Conservation (phyloP, 2,329 filamentous ascomycete species). For the Lanzia echinophila region DNA sequence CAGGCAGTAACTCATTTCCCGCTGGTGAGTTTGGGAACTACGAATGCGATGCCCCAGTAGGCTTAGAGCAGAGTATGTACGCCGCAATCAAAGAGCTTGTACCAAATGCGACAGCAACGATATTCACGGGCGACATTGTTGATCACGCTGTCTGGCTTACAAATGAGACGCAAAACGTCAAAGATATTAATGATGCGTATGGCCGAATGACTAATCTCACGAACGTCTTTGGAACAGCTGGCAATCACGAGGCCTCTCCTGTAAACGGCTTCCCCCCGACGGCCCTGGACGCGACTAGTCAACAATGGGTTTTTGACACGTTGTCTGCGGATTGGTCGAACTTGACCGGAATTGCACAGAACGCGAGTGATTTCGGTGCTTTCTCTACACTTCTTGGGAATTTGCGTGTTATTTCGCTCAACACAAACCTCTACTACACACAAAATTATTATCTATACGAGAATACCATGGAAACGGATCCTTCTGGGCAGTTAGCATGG, state of each 20-base stretch:
- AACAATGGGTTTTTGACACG: constrained; percentile 35
- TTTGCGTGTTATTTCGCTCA: constrained; percentile 37
- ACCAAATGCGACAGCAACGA: constrained; percentile 27
- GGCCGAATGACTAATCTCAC: constrained; percentile 28
- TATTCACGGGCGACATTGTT: constrained; percentile 38
- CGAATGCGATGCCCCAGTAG: constrained; percentile 34
- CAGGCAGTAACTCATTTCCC: constrained; percentile 33
- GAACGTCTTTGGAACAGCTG: constrained; percentile 32
- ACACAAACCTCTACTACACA: constrained; percentile 38
- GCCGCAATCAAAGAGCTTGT: constrained; percentile 31
- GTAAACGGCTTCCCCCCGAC: constrained; percentile 32
- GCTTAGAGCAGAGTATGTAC: constrained; percentile 36
- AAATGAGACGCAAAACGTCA: constrained; percentile 27
- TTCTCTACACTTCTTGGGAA: constrained; percentile 32
- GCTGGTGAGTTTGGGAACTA: constrained; percentile 35
- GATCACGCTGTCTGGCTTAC: constrained; percentile 34
- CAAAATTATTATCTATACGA: constrained; percentile 36
- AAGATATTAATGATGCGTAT: constrained; percentile 34
- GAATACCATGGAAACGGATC: constrained; percentile 34
- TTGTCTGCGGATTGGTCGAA: constrained; percentile 31
- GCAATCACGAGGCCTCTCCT: constrained; percentile 36
- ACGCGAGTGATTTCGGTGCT: constrained; percentile 29
- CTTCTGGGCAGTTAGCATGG: constrained; percentile 32
- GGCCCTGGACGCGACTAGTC: constrained; percentile 18
- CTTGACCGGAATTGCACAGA: constrained; percentile 30